A percentile compares a stretch with the other conserved stretches of the same genome.
Evolutionary conservation across 2,329 filamentous ascomycete genomes (phyloP).

Genomic region (Diatrype stigma): DNA sequence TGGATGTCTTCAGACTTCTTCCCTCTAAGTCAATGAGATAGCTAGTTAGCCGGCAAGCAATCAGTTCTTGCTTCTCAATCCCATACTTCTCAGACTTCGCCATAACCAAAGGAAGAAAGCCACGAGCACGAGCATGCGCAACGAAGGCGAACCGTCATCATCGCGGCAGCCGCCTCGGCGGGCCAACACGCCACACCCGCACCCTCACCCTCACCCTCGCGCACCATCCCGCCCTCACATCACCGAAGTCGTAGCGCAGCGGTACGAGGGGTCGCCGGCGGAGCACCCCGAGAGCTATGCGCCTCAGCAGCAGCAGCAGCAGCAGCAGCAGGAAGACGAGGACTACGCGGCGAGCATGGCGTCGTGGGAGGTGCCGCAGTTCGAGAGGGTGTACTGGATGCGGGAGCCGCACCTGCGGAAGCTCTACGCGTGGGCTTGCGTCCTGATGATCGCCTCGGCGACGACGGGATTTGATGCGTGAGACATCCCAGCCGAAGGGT

Average conservation of each 20-base stretch:
- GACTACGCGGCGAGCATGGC: conserved; percentile 31
- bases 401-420: conserved; percentile 52
- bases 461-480: conserved; percentile 59
- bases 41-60: no score
- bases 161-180: no score
- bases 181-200: no score
- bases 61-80: no score
- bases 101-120: no score
- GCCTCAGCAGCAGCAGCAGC: conserved; percentile 7
- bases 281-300: conserved; percentile 8
- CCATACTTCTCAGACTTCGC: no score
- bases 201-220: no score
- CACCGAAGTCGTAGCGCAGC: conserved; percentile 11
- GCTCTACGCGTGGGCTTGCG: conserved; percentile 48
- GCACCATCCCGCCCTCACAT: neutral
- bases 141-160: no score
- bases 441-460: conserved; percentile 57
- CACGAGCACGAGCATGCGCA: no score
- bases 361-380: conserved; percentile 42
- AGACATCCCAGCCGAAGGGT: neutral
- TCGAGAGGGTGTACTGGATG: conserved; percentile 54
- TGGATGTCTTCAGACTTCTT: no score
- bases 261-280: no score
- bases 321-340: conserved; percentile 12
- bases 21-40: no score